A percentile compares a stretch with the other conserved stretches of the same genome.
Evolutionary conservation across 2,329 filamentous ascomycete genomes (phyloP).

Genomic region (Xylaria polymorpha): DNA sequence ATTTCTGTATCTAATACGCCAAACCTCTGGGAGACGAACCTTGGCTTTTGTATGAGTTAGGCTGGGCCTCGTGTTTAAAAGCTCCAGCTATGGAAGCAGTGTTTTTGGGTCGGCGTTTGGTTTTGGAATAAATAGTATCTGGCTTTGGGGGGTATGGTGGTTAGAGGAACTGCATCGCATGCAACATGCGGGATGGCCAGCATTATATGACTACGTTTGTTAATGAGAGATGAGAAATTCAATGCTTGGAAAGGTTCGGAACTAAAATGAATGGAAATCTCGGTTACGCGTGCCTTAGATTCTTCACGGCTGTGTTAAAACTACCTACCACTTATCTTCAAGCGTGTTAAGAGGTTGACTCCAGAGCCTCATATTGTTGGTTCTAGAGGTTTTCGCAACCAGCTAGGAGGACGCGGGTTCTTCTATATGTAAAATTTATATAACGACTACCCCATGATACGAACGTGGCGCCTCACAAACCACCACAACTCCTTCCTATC

Average conservation of each 20-base stretch:
- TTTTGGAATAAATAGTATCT: slow-evolving; percentile 9
- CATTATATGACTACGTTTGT: slow-evolving; percentile 8
- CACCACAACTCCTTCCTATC: no score
- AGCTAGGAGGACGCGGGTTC: no score
- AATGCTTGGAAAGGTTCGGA: neutral
- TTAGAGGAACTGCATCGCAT: slow-evolving; percentile 23
- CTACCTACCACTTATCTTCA: no score
- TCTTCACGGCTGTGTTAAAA: no score
- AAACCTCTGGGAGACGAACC: neutral
- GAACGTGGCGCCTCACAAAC: no score
- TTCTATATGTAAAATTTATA: no score
- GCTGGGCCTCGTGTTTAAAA: slow-evolving; percentile 8
- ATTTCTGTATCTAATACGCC: neutral
- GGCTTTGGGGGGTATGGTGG: slow-evolving; percentile 18
- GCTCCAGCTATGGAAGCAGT: neutral
- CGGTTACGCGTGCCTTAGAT: no score
- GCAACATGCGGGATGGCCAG: slow-evolving; percentile 12
- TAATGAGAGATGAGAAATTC: slow-evolving; percentile 31
- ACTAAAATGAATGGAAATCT: neutral
- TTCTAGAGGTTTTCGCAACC: no score
- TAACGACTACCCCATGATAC: no score
- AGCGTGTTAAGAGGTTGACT: no score
- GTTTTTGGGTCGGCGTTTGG: slow-evolving; percentile 20
- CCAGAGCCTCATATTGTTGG: no score
- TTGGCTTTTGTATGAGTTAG: slow-evolving; percentile 13